Conservation (phyloP, 805 yeast species). For the Yarrowia deformans region DNA sequence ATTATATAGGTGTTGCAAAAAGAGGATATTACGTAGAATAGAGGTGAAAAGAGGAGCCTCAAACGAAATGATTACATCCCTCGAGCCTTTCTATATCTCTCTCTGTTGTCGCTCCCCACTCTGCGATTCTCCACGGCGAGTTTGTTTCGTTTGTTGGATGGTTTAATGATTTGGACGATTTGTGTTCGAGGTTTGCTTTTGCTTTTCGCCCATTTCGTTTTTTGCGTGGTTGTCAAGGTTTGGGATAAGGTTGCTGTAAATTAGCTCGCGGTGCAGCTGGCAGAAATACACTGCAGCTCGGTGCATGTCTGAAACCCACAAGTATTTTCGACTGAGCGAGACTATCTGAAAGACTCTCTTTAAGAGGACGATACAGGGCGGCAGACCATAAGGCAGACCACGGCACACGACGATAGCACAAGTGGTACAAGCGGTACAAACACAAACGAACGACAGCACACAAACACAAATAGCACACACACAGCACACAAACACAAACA, state of each 20-base stretch:
- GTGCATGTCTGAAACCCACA: slow-evolving; percentile 36
- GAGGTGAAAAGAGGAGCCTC: too few species aligned
- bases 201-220: not conserved
- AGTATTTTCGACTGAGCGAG: slow-evolving; percentile 23
- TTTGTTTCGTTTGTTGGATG: too few species aligned
- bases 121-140: slow-evolving; percentile 7
- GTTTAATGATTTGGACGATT: too few species aligned
- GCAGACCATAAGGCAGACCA: too few species aligned
- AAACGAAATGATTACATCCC: too few species aligned
- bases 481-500: not conserved
- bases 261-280: slow-evolving; percentile 31
- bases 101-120: too few species aligned
- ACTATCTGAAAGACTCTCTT: too few species aligned
- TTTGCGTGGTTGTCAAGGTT: not conserved
- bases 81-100: too few species aligned
- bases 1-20: not conserved
- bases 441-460: not conserved
- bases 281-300: slow-evolving; percentile 26
- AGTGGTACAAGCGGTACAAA: too few species aligned
- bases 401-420: too few species aligned
- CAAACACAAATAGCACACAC: not conserved
- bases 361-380: too few species aligned
- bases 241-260: not conserved
- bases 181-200: not conserved
- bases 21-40: too few species aligned